phyloP scores from a whole-genome alignment of 768 basidiomycete genomes.

The Boletus huronensis region DNA sequence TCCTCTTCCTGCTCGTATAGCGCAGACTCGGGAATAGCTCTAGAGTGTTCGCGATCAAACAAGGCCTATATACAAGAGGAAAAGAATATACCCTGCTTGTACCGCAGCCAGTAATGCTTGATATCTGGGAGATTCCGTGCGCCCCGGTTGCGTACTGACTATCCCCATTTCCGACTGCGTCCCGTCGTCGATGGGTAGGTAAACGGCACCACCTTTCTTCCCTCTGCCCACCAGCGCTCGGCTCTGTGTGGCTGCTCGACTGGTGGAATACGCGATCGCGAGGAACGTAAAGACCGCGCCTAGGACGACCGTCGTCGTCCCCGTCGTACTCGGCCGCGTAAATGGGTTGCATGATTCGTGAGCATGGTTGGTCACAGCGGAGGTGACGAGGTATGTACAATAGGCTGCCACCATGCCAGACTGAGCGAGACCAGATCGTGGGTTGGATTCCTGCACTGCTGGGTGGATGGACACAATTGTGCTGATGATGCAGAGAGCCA shows the following conservation, averaged over 20 bases:
- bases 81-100: conserved; percentile 74
- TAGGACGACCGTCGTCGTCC: conserved; percentile 81
- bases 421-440: conserved; percentile 92
- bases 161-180: conserved; percentile 67
- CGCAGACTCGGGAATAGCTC: conserved; percentile 91
- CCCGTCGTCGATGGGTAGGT: conserved; percentile 52
- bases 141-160: conserved; percentile 79
- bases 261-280: conserved; percentile 97
- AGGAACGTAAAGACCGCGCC: conserved; percentile 97
- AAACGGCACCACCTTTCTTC: conserved; percentile 60
- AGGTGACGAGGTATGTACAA: conserved; percentile 92
- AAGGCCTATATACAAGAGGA: not conserved
- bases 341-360: conserved; percentile 89
- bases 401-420: conserved; percentile 97
- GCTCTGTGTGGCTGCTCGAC: conserved; percentile 92
- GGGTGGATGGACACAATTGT: conserved; percentile 84
- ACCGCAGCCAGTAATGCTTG: conserved; percentile 95
- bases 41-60: conserved; percentile 25
- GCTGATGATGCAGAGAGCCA: conserved; percentile 72
- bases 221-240: conserved; percentile 79
- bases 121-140: conserved; percentile 84
- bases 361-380: conserved; percentile 89
- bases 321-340: conserved; percentile 62
- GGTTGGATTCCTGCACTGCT: conserved; percentile 85
- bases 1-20: conserved; percentile 75